Evolutionary conservation across 2,329 filamentous ascomycete genomes (phyloP), one percentile per base, ranked within the genome.

Genomic region (Fusarium veterinarium): DNA sequence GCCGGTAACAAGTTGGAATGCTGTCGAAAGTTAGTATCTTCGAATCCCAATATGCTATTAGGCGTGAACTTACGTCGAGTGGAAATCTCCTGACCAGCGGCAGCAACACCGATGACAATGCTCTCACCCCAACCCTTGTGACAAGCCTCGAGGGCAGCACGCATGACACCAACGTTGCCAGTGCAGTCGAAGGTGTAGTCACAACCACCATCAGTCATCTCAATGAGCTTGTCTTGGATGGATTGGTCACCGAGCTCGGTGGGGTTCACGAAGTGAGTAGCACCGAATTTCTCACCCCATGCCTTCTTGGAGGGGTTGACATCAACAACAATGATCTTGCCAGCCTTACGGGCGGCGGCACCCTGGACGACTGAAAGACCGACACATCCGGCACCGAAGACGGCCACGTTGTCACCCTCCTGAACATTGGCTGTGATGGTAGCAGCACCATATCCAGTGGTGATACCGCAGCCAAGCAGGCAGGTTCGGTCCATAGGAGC

Each of bases 111-210:
- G 79, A 99, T 99, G 83, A 99, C 91, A 83, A 99, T 97, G 81
- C 93, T 97, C 88, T 98, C 91, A 79, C 96, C 96, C 96, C 96
- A 99, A 53, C 96, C 96, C 90, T 99, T 99, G 88, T 99, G 96
- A 87, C 95, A 98, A 53, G 96, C 95, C 87, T 99, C 95, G 68
- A 99, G 91, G 44, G 96, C 96, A 59, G 94, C 93, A 72, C 96
- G 90, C 96, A 97, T 99, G 62, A 99, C 96, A 76, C 91, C 90
- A 59, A 98, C 95, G 80, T 98, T 98, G 67, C 96, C 96, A 11
- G 96, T 99, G 89, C 96, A 98, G 87, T 99, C 96, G 81, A 99
- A 99, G 55, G 96, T 99, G 87, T 98, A 98, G 86, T 99, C 96
- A 82, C 95, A 97, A 57, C 96, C 96, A 75, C 96, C 96, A 79